Conservation (phyloP, 345 rosid genomes). For the Populus simonii region DNA sequence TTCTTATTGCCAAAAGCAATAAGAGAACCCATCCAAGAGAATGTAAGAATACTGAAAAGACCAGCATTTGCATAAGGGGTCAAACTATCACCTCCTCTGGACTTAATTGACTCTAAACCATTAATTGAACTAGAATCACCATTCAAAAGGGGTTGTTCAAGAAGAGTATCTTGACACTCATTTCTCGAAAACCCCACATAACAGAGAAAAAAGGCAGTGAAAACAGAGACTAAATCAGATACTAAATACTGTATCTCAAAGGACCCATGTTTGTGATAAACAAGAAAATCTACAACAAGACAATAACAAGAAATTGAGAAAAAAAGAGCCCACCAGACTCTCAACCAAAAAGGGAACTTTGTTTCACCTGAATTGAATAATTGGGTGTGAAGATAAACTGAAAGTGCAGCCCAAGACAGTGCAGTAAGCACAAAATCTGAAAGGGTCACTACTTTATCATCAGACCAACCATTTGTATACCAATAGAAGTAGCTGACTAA, state of each 20-base stretch:
- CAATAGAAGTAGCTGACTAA: conserved; percentile 57
- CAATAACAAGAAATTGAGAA: conserved; percentile 55
- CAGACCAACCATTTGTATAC: conserved; percentile 63
- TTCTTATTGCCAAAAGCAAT: conserved; percentile 26
- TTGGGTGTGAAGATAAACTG: conserved; percentile 29
- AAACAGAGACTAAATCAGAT: conserved; percentile 49
- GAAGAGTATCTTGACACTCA: conserved; percentile 25
- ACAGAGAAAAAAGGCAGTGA: conserved; percentile 53
- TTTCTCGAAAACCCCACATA: conserved; percentile 42
- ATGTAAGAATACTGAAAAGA: conserved; percentile 24
- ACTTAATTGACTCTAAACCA: conserved; percentile 12
- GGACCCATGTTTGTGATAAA: conserved; percentile 24
- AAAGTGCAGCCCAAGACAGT: conserved; percentile 60
- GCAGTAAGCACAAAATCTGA: conserved; percentile 56
- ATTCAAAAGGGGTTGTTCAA: conserved; percentile 44
- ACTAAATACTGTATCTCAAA: conserved; percentile 26
- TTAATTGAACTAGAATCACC: conserved; percentile 14
- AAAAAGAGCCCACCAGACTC: conserved; percentile 71
- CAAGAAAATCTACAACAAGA: conserved; percentile 49
- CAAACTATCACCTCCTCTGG: conserved; percentile 24
- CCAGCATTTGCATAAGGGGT: conserved; percentile 28
- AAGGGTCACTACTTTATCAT: conserved; percentile 44
- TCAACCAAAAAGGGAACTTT: conserved; percentile 47
- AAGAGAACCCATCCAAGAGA: conserved; percentile 20
- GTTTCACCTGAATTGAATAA: conserved; percentile 19